These are phyloP conservation scores for Chaetomium strumarium DNA, from an alignment of 2,329 filamentous ascomycete species.

Conservation along the genomic window DNA sequence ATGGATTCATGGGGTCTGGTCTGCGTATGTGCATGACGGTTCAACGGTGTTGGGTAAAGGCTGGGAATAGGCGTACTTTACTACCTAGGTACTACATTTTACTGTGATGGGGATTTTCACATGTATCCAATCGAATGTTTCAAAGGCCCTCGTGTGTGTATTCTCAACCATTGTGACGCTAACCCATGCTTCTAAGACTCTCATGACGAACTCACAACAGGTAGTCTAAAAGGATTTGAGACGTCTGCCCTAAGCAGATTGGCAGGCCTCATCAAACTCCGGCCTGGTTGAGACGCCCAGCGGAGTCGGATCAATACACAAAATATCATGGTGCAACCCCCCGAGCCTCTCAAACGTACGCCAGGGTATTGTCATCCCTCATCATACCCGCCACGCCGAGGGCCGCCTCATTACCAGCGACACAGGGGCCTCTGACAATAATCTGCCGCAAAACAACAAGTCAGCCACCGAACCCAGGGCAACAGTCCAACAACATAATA, in stretches of 20 bases:
- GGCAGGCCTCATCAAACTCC: too few relatives aligned
- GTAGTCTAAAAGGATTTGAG: too few relatives aligned
- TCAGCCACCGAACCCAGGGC: neutral
- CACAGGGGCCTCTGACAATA: constrained; percentile 64
- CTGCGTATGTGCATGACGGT: constrained; percentile 1
- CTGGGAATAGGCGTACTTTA: neutral
- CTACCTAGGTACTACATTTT: neutral
- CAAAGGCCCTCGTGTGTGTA: neutral
- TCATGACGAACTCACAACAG: too few relatives aligned
- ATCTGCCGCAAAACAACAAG: constrained; percentile 43
- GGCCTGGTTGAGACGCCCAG: neutral
- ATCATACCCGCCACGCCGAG: constrained; percentile 61
- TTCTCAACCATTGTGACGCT: too few relatives aligned
- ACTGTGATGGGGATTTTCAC: neutral
- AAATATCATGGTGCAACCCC: neutral
- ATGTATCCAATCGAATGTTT: neutral
- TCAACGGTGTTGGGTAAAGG: constrained; percentile 15
- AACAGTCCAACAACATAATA: neutral
- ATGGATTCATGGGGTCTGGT: neutral
- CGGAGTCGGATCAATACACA: neutral
- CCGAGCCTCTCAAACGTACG: constrained; percentile 38
- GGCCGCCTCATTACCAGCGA: constrained; percentile 59
- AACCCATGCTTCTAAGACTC: too few relatives aligned
- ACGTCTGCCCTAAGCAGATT: neutral
- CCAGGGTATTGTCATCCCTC: constrained; percentile 66